phyloP scores from a whole-genome alignment of 148 eudicot genomes.

The Silene uniflora region DNA sequence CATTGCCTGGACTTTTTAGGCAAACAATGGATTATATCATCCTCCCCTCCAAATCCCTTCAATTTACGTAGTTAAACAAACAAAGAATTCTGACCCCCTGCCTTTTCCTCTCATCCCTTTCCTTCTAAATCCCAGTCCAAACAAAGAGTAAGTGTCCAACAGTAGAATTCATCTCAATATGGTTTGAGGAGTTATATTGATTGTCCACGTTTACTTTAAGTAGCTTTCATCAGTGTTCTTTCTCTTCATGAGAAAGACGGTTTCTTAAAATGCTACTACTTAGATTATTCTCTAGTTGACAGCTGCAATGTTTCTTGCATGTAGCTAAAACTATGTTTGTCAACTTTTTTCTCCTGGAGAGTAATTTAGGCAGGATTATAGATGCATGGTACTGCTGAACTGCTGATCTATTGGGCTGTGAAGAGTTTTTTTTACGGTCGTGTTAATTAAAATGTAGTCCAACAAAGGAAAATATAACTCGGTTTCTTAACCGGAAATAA shows the following conservation, averaged over 20 bases:
- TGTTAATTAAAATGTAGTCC: background rate
- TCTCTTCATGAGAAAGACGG: background rate
- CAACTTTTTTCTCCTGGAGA: background rate
- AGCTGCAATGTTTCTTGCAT: background rate
- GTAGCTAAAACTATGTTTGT: background rate
- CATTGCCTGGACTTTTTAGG: background rate
- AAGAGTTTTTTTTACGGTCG: background rate
- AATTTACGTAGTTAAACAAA: background rate
- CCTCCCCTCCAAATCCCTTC: background rate
- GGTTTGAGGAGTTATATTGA: background rate
- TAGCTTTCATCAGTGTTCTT: background rate
- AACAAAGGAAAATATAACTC: background rate
- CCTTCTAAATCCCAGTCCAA: background rate
- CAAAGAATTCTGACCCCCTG: background rate
- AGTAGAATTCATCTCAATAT: background rate
- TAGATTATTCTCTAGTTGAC: background rate
- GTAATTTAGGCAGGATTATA: background rate
- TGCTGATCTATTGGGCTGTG: background rate
- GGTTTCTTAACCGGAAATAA: background rate
- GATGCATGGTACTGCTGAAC: background rate
- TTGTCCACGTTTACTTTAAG: background rate
- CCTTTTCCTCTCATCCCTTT: background rate
- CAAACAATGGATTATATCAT: background rate
- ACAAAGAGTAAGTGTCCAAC: background rate
- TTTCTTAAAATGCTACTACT: background rate